Evolutionary conservation across 78 protist genomes (phyloP), one percentile per base, ranked within the genome.

Genomic region (Bigelowiella natans): DNA sequence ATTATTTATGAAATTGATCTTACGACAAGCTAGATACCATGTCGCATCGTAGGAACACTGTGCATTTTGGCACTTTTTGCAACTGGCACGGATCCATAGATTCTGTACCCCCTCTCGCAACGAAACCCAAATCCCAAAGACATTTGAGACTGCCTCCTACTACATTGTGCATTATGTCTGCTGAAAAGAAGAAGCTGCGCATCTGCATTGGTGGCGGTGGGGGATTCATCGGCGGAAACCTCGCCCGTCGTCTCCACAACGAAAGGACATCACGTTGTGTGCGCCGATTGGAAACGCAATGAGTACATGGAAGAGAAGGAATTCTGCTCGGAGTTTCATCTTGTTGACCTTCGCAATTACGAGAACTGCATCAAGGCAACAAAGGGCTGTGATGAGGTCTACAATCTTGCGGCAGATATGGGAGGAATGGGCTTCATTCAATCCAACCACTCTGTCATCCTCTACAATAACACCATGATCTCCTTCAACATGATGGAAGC

Each of bases 351-450:
- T 36, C 93, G 97, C n/a, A 0, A 28, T 7, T 29, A 89, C 29
- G 93, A 88, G 28, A 84, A 37, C 87, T 91, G 95, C 91, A 2
- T 34, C 39, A 83, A 93, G 63, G 97, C 93, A 29, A 82, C 92
- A 38, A 64, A 89, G 85, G 95, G 92, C 64, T 64, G 38, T 40
- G 94, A 95, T 26, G 37, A 91, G 91, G 93, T 93, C 36, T 95
- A 88, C 94, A 94, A 94, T 82, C 89, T 95, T 2, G 96, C 95
- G 7, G 92, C 86, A 3, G 94, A 91, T 88, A 94, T 93, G 95
- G 96, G 96, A 0, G 95, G 97, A n/a, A 95, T 95, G 97, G 97
- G 97, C 63, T 95, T 94, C 92, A 95, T 95, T 84, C 95, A 93
- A 89, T 85, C 93, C 39, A 93, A 95, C 93, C 95, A 95, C 73